Evolutionary conservation across 2,329 filamentous ascomycete genomes (phyloP), one percentile per base, ranked within the genome.

Genomic region (Nigrograna mackinnonii): DNA sequence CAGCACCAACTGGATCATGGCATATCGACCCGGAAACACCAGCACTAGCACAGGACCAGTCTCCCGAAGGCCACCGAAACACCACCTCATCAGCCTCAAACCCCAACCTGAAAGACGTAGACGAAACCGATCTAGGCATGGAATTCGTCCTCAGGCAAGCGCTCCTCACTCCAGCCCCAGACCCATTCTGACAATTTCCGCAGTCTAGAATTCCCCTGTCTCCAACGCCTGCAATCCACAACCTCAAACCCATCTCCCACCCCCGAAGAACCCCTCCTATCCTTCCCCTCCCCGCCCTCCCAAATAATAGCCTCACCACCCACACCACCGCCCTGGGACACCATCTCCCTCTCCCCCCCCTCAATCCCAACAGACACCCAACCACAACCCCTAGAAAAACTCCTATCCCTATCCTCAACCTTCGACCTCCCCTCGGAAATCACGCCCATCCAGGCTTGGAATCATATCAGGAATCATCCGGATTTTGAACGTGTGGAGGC

Each of bases 361-460:
- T n/a, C n/a, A n/a, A n/a, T n/a, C n/a, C n/a, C n/a, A n/a, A n/a
- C n/a, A n/a, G n/a, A n/a, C n/a, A n/a, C n/a, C 1, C 43, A 54
- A 7, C 22, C 45, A 12, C 28, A 39, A 6, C 50, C 47, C 17
- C 46, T 60, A 3, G 51, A 60, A 16, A 53, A 51, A 12, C 41
- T 62, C 5, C 44, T 61, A 5, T 36, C 43, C 16, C 46, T 60
- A 1, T 57, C 57, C 2, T 20, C 14, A 4, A 49, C 26, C 24
- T 54, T 52, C 34, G 56, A 42, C 22, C 52, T 55, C 5, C 43
- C 51, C 4, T 51, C 52, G 9, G 63, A 68, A 22, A 38, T 69
- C 2, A 71, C 67, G 2, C 67, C 68, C 1, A 57, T 70, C 1
- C 67, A 71, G 40, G 66, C 61, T 3, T 68, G 66, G 66, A 54